These are phyloP conservation scores for Casuarina glauca DNA, from an alignment of 306 rosid species.

Conservation along the genomic window DNA sequence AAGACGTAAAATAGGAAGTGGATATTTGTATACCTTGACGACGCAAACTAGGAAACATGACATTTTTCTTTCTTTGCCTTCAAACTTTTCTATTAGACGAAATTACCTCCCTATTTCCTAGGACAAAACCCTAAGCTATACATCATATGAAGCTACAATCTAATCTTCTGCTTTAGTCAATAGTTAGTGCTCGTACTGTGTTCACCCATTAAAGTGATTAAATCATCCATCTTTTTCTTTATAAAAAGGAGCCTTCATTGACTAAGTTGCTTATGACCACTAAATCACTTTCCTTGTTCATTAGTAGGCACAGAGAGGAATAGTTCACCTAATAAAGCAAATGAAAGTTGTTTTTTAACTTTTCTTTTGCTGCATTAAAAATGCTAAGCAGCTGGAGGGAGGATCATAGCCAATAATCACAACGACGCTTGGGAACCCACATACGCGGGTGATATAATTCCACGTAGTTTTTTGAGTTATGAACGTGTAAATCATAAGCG, in stretches of 20 bases:
- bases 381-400: constrained; percentile 41
- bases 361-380: constrained; percentile 14
- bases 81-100: constrained; percentile 14
- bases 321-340: constrained; percentile 53
- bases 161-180: constrained; percentile 14
- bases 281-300: constrained; percentile 37
- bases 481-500: constrained; percentile 34
- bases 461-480: constrained; percentile 29
- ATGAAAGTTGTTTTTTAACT: constrained; percentile 26
- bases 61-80: constrained; percentile 16
- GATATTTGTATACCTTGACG: no score
- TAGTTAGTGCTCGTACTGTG: constrained; percentile 35
- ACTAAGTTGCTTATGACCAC: constrained; percentile 47
- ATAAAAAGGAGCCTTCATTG: constrained; percentile 28
- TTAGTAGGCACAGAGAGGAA: constrained; percentile 50
- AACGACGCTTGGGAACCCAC: neutral
- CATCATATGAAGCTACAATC: constrained; percentile 8
- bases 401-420: constrained; percentile 9
- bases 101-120: constrained; percentile 14
- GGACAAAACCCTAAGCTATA: constrained; percentile 23
- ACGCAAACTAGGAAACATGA: neutral
- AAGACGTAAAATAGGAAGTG: no score
- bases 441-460: constrained; percentile 30
- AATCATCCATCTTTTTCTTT: constrained; percentile 24
- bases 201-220: constrained; percentile 28